A percentile compares a stretch with the other conserved stretches of the same genome.
phyloP scores from a whole-genome alignment of 345 rosid genomes.

The Dimocarpus longan region DNA sequence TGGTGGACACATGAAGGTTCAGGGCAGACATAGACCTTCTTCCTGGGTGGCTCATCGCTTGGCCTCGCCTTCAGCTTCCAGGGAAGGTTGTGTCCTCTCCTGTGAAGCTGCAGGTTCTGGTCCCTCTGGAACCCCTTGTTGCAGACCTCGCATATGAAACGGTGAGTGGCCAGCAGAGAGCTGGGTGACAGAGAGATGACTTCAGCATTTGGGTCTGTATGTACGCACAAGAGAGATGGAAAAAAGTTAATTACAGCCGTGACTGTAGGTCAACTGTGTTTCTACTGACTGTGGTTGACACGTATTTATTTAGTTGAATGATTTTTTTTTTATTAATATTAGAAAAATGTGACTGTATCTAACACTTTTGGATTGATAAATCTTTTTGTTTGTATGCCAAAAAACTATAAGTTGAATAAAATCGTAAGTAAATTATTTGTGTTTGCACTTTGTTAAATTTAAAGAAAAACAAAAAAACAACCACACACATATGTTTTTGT shows the following conservation, averaged over 20 bases:
- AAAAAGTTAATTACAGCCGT: neutral
- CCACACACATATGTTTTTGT: too few species aligned
- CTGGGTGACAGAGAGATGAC: slow-evolving; percentile 38
- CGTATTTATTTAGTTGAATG: too few species aligned
- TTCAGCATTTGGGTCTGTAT: slow-evolving; percentile 43
- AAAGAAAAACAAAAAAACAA: too few species aligned
- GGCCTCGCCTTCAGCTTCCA: slow-evolving; percentile 42
- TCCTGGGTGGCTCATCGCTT: slow-evolving; percentile 21
- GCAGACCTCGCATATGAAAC: slow-evolving; percentile 22
- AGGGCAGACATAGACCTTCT: slow-evolving; percentile 67
- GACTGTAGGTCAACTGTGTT: too few species aligned
- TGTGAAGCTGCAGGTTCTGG: slow-evolving; percentile 35
- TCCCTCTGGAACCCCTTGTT: slow-evolving; percentile 29
- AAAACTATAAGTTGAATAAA: too few species aligned
- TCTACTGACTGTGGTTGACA: too few species aligned
- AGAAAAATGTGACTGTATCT: too few species aligned
- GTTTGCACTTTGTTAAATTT: too few species aligned
- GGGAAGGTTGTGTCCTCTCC: slow-evolving; percentile 42
- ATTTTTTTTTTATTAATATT: too few species aligned
- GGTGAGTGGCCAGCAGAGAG: slow-evolving; percentile 30
- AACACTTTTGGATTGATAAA: too few species aligned
- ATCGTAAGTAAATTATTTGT: too few species aligned
- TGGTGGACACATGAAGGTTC: slow-evolving; percentile 62
- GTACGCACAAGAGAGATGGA: neutral
- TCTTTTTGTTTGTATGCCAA: too few species aligned